Percentiles rank a stretch among this genome's conserved stretches.
Conservation (phyloP, 352 stramenopile genomes). For the Globisporangium splendens region DNA sequence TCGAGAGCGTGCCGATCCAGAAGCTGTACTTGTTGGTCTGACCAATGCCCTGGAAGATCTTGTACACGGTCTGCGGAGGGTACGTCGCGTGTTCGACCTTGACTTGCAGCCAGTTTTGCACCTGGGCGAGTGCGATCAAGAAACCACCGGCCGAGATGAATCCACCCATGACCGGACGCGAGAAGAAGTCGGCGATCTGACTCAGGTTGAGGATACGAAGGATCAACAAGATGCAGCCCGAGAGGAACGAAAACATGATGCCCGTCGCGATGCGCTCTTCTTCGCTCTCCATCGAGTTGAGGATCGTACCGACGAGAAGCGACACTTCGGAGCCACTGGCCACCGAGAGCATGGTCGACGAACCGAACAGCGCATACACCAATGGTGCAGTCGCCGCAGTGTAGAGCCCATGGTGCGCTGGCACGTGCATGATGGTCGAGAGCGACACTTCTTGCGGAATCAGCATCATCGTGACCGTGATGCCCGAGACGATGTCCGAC, state of each 20-base stretch:
- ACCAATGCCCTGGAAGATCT: slow-evolving; percentile 45
- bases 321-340: slow-evolving; percentile 68
- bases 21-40: slow-evolving; percentile 75
- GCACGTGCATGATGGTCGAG: slow-evolving; percentile 83
- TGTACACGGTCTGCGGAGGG: slow-evolving; percentile 48
- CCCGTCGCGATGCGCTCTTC: slow-evolving; percentile 39
- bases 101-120: slow-evolving; percentile 79
- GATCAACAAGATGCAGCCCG: slow-evolving; percentile 65
- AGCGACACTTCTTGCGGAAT: slow-evolving; percentile 88
- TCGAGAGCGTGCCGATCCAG: slow-evolving; percentile 50
- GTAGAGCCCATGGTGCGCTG: slow-evolving; percentile 87
- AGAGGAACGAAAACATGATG: slow-evolving; percentile 64
- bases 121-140: slow-evolving; percentile 87
- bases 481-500: slow-evolving; percentile 43
- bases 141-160: slow-evolving; percentile 84
- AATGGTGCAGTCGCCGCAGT: slow-evolving; percentile 72
- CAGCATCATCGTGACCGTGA: slow-evolving; percentile 83
- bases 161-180: slow-evolving; percentile 82
- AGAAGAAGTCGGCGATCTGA: slow-evolving; percentile 86
- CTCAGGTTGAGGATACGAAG: slow-evolving; percentile 80
- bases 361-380: slow-evolving; percentile 84
- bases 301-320: slow-evolving; percentile 45
- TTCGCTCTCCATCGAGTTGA: slow-evolving; percentile 35
- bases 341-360: slow-evolving; percentile 75
- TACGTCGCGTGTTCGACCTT: slow-evolving; percentile 37